Evolutionary conservation across 805 yeast species (phyloP).

Genomic region (Wickerhamomyces canadensis): DNA sequence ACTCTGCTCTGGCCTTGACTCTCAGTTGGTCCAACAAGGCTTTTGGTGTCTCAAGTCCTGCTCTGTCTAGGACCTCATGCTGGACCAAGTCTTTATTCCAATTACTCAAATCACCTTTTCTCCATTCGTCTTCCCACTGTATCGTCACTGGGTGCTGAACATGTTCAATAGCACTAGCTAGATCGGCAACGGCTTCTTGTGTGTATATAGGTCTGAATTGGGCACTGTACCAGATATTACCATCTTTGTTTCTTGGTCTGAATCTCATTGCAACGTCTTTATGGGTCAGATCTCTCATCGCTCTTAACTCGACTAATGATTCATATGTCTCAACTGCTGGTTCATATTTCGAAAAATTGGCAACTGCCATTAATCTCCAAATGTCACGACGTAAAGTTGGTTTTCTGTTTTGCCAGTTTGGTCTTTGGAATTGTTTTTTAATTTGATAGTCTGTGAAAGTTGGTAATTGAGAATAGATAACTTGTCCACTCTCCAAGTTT

Average conservation of each 20-base stretch:
- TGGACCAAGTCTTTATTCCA: slow-evolving; percentile 60
- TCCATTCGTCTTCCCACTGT: slow-evolving; percentile 84
- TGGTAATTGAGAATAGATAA: slow-evolving; percentile 81
- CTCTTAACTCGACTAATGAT: slow-evolving; percentile 67
- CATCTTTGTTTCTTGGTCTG: slow-evolving; percentile 69
- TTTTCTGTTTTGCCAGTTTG: slow-evolving; percentile 84
- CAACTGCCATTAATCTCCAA: slow-evolving; percentile 89
- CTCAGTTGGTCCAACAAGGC: slow-evolving; percentile 57
- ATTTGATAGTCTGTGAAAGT: slow-evolving; percentile 37
- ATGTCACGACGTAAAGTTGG: slow-evolving; percentile 80
- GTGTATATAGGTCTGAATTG: slow-evolving; percentile 87
- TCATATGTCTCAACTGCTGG: slow-evolving; percentile 68
- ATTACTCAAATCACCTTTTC: slow-evolving; percentile 71
- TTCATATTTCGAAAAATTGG: slow-evolving; percentile 54
- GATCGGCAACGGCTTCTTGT: slow-evolving; percentile 88
- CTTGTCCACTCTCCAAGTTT: slow-evolving; percentile 86
- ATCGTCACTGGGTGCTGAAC: slow-evolving; percentile 40
- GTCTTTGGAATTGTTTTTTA: slow-evolving; percentile 65
- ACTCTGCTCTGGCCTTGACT: slow-evolving; percentile 24
- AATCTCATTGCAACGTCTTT: slow-evolving; percentile 55
- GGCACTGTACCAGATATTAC: slow-evolving; percentile 80
- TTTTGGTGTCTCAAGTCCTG: slow-evolving; percentile 57
- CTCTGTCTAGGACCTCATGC: slow-evolving; percentile 55
- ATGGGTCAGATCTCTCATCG: slow-evolving; percentile 61
- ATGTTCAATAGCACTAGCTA: slow-evolving; percentile 63